phyloP scores from a whole-genome alignment of 2,329 filamentous ascomycete genomes.

The Blumeria hordei region DNA sequence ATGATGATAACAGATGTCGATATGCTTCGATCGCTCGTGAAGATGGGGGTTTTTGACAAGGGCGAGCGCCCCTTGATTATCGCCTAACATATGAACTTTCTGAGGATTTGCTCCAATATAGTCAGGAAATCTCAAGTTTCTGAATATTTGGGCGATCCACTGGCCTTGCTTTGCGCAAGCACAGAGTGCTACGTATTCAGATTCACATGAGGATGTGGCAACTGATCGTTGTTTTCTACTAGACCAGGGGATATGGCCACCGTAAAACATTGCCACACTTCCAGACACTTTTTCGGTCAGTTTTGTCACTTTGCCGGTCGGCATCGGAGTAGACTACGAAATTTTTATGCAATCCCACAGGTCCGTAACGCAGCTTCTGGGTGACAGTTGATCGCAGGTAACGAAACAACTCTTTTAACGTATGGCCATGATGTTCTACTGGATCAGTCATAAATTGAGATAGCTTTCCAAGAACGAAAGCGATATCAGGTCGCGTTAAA shows the following conservation, averaged over 20 bases:
- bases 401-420: neutral
- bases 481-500: constrained; percentile 1
- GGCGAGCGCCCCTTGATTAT: no score
- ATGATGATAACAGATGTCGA: neutral
- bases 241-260: neutral
- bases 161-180: neutral
- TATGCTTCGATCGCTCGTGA: neutral
- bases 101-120: no score
- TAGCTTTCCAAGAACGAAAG: neutral
- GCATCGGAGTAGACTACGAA: neutral
- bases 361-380: neutral
- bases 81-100: no score
- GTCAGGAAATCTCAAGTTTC: no score
- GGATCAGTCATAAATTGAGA: neutral
- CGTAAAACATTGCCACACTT: no score
- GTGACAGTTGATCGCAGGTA: neutral
- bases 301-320: neutral
- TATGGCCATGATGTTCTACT: neutral
- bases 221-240: neutral
- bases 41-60: no score
- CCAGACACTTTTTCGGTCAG: neutral
- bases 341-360: neutral
- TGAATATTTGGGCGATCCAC: neutral
- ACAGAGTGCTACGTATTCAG: neutral
- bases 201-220: neutral